A percentile compares a stretch with the other conserved stretches of the same genome.
Conservation (phyloP, 441 rosid species). For the Pelargonium australe region DNA sequence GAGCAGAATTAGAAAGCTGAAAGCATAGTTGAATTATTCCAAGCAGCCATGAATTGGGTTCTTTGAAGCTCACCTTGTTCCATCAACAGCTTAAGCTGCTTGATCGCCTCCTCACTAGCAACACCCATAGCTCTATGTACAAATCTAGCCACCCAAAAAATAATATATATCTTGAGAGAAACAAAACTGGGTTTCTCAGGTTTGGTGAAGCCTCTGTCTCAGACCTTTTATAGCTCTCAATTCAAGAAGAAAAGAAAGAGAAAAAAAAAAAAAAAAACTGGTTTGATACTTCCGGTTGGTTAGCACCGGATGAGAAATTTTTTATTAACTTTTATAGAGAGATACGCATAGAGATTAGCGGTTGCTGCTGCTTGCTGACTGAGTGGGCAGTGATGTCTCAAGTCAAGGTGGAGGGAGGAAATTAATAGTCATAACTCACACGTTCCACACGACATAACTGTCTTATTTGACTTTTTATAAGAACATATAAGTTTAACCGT, state of each 20-base stretch:
- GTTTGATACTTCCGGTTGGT: not conserved
- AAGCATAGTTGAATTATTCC: constrained; percentile 20
- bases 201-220: not conserved
- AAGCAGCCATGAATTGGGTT: constrained; percentile 13
- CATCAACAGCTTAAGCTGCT: constrained; percentile 59
- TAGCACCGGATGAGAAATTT: too few relatives aligned
- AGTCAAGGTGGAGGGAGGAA: too few relatives aligned
- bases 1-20: constrained; percentile 8
- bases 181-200: constrained; percentile 11
- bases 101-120: constrained; percentile 57
- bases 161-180: not conserved
- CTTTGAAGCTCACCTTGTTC: constrained; percentile 51
- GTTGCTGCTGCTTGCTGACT: too few relatives aligned
- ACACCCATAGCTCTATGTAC: constrained; percentile 31
- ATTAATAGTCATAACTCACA: too few relatives aligned
- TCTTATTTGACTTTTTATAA: too few relatives aligned
- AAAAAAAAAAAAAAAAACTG: not conserved
- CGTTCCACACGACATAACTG: too few relatives aligned
- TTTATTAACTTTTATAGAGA: too few relatives aligned
- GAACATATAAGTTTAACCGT: too few relatives aligned
- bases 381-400: too few relatives aligned
- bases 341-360: too few relatives aligned
- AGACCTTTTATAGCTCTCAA: not conserved
- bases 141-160: constrained; percentile 11
- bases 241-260: not conserved